Conservation (phyloP, 768 basidiomycete genomes). For the Scleroderma citrinum region DNA sequence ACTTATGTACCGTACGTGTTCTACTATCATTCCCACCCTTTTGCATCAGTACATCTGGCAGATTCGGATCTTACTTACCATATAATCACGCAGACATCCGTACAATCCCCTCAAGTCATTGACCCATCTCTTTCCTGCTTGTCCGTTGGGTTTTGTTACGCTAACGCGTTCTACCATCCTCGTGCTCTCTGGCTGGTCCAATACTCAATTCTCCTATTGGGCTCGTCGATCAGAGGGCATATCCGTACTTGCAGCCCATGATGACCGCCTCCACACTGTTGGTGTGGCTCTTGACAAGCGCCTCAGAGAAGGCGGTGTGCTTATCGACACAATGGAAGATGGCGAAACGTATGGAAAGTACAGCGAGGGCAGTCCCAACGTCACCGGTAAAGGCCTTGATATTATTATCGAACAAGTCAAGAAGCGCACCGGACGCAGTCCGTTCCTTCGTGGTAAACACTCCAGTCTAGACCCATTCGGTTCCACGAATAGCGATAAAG, state of each 20-base stretch:
- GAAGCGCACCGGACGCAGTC: conserved; percentile 41
- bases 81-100: conserved; percentile 36
- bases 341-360: conserved; percentile 17
- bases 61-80: conserved; percentile 17
- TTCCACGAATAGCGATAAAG: conserved; percentile 32
- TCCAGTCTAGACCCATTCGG: conserved; percentile 47
- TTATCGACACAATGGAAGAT: conserved; percentile 23
- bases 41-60: conserved; percentile 3
- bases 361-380: conserved; percentile 33
- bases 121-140: conserved; percentile 32
- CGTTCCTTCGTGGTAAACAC: conserved; percentile 46
- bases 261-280: conserved; percentile 36
- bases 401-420: conserved; percentile 44
- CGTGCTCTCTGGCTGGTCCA: conserved; percentile 46
- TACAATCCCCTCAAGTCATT: conserved; percentile 48
- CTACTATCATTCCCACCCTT: conserved; percentile 1
- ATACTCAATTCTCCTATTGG: conserved; percentile 51
- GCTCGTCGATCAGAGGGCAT: conserved; percentile 46
- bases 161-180: conserved; percentile 45
- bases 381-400: conserved; percentile 46
- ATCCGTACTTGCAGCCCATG: conserved; percentile 39
- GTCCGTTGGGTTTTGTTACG: conserved; percentile 39
- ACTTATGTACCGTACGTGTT: conserved; percentile 43
- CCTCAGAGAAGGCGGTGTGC: conserved; percentile 30
- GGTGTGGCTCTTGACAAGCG: conserved; percentile 37